These are phyloP conservation scores for Malus sieversii DNA, from an alignment of 306 rosid genomes.

Conservation along the genomic window DNA sequence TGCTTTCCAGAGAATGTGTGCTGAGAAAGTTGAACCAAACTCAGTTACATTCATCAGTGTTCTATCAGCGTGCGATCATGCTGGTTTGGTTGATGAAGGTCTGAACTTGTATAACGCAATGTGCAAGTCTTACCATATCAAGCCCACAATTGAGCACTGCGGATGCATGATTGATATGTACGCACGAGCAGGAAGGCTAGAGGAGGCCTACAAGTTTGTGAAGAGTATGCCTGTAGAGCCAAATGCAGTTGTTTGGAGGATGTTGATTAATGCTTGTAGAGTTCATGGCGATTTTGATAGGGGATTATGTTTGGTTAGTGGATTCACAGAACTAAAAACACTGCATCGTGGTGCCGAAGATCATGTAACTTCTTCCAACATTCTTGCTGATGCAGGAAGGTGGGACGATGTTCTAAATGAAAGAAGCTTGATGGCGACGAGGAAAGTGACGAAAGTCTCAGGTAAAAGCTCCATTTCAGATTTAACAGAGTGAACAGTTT, in stretches of 20 bases:
- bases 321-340: neutral
- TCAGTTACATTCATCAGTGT: constrained; percentile 13
- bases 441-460: neutral
- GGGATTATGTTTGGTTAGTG: constrained; percentile 5
- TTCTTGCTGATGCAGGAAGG: constrained; percentile 18
- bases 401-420: constrained; percentile 13
- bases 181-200: constrained; percentile 18
- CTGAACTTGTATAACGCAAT: neutral
- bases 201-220: constrained; percentile 12
- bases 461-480: constrained; percentile 5
- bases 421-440: constrained; percentile 12
- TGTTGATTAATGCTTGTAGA: constrained; percentile 11
- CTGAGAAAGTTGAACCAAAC: constrained; percentile 17
- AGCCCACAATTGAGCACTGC: constrained; percentile 10
- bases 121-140: constrained; percentile 4
- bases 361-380: constrained; percentile 16
- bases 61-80: constrained; percentile 8
- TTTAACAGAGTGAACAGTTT: neutral
- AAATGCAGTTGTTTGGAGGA: constrained; percentile 18
- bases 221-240: constrained; percentile 1
- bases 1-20: constrained; percentile 11
- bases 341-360: neutral
- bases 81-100: constrained; percentile 20
- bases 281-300: constrained; percentile 12
- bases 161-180: constrained; percentile 17